Percentiles rank a stretch among this genome's conserved stretches.
Evolutionary conservation across 192 early-diverging fungal genomes (phyloP).

Genomic region (Mortierella hygrophila): DNA sequence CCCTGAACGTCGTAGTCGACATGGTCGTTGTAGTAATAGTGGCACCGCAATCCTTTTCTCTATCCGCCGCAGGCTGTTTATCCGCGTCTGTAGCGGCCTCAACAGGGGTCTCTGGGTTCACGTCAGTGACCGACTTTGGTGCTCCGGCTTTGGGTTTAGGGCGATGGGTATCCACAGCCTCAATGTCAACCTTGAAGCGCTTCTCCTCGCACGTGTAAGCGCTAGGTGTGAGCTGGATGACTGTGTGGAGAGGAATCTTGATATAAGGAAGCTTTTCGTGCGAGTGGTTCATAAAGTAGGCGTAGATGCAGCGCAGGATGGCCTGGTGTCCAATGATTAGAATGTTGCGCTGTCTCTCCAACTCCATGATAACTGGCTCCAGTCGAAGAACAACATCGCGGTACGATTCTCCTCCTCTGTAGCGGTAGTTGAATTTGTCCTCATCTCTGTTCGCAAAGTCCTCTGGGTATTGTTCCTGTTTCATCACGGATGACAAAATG

Average conservation of each 20-base stretch:
- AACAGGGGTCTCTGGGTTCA: slow-evolving; percentile 1
- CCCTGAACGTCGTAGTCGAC: slow-evolving; percentile 52
- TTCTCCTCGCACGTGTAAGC: slow-evolving; percentile 97
- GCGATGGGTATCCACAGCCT: slow-evolving; percentile 97
- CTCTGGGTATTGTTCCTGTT: slow-evolving; percentile 84
- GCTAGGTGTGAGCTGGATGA: slow-evolving; percentile 96
- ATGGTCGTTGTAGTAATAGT: slow-evolving; percentile 51
- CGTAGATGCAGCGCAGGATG: slow-evolving; percentile 96
- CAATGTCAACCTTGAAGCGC: slow-evolving; percentile 94
- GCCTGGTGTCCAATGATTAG: slow-evolving; percentile 98
- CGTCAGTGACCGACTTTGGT: slow-evolving; percentile 5
- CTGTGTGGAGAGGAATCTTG: slow-evolving; percentile 98
- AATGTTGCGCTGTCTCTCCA: slow-evolving; percentile 97
- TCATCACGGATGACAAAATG: background rate
- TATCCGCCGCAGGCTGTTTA: slow-evolving; percentile 3
- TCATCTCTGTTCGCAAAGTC: slow-evolving; percentile 95
- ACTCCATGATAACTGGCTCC: slow-evolving; percentile 99
- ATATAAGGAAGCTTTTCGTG: slow-evolving; percentile 98
- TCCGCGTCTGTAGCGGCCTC: background rate
- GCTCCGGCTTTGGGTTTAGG: slow-evolving; percentile 68
- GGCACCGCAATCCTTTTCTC: slow-evolving; percentile 31
- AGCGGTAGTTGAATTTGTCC: slow-evolving; percentile 96
- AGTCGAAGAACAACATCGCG: slow-evolving; percentile 94
- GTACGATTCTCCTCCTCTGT: slow-evolving; percentile 91
- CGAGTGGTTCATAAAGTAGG: slow-evolving; percentile 94